Conservation (phyloP, 164 flowering plant genomes). For the Cinnamomum chago region DNA sequence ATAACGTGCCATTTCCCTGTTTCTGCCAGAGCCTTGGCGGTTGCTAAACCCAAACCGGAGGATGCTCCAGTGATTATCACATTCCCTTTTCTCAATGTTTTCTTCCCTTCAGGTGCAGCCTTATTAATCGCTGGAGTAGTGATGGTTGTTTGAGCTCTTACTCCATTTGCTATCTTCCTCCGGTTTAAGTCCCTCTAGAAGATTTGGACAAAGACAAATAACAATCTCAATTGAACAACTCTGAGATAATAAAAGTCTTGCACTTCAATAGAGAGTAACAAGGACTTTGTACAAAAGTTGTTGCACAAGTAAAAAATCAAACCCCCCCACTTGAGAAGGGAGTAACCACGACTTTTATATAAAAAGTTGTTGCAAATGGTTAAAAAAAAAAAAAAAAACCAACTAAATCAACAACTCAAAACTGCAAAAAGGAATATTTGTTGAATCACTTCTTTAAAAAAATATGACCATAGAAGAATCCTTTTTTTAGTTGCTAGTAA, state of each 20-base stretch:
- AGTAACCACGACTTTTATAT: too few relatives aligned
- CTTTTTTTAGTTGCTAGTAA: too few relatives aligned
- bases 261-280: not conserved
- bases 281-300: not conserved
- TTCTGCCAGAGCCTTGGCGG: constrained; percentile 83
- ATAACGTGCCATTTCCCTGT: constrained; percentile 88
- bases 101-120: constrained; percentile 56
- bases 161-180: constrained; percentile 30
- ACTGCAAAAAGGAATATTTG: not conserved
- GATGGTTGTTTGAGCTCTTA: constrained; percentile 62
- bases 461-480: not conserved
- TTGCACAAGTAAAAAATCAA: too few relatives aligned
- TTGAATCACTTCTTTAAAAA: not conserved
- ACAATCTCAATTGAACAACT: not conserved
- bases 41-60: constrained; percentile 90
- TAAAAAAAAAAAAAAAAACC: too few relatives aligned
- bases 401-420: not conserved
- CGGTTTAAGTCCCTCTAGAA: constrained; percentile 46
- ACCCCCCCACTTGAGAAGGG: not conserved
- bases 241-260: not conserved
- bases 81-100: constrained; percentile 80
- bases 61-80: constrained; percentile 91
- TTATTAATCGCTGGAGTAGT: constrained; percentile 51
- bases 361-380: not conserved
- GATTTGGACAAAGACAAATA: not conserved